A percentile compares a stretch with the other conserved stretches of the same genome.
Evolutionary conservation across 2,329 filamentous ascomycete species (phyloP).

Genomic region (Magnaporthiopsis rhizophila): DNA sequence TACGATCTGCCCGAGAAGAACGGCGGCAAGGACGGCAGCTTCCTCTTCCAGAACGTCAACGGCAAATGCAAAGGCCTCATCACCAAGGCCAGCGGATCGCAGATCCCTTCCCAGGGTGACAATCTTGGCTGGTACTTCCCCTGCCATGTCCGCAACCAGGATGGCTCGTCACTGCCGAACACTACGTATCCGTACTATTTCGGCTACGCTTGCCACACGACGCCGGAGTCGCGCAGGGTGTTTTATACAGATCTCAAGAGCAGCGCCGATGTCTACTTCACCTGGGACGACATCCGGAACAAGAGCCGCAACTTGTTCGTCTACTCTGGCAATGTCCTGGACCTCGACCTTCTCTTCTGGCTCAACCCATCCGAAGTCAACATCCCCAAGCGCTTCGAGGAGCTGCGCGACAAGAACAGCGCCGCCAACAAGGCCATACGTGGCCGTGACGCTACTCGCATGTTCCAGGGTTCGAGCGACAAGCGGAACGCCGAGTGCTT

Average conservation of each 20-base stretch:
- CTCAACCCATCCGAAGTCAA: conserved; percentile 76
- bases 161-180: conserved; percentile 76
- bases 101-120: conserved; percentile 70
- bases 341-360: conserved; percentile 82
- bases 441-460: conserved; percentile 82
- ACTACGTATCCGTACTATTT: conserved; percentile 65
- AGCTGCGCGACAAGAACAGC: conserved; percentile 62
- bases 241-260: conserved; percentile 65
- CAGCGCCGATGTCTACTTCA: conserved; percentile 87
- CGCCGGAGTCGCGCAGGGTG: conserved; percentile 52
- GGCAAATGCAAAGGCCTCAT: conserved; percentile 92
- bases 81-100: conserved; percentile 59
- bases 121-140: conserved; percentile 96
- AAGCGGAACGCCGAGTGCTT: conserved; percentile 82
- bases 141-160: conserved; percentile 85
- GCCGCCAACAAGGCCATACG: conserved; percentile 55
- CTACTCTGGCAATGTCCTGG: conserved; percentile 88
- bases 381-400: conserved; percentile 69
- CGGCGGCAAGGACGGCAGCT: conserved; percentile 87
- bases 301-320: conserved; percentile 82
- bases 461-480: conserved; percentile 70
- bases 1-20: conserved; percentile 78
- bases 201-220: conserved; percentile 87
- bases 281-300: conserved; percentile 91
- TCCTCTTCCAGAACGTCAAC: conserved; percentile 97